Conservation (phyloP, 257 asterid genomes). For the Solanum gandarillasii region DNA sequence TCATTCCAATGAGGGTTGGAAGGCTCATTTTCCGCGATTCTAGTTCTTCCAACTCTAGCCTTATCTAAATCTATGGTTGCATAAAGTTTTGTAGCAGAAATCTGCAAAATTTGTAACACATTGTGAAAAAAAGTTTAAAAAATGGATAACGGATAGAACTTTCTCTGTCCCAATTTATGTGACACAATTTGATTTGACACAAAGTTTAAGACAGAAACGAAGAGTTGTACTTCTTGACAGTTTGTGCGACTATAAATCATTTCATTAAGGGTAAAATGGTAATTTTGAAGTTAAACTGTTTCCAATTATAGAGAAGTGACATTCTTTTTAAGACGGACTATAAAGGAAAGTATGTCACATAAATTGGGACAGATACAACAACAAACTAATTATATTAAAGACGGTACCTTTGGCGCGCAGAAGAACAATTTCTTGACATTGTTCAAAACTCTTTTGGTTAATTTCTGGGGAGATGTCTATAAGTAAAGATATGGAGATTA, state of each 20-base stretch:
- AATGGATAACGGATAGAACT: neutral
- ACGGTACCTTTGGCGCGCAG: neutral
- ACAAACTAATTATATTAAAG: neutral
- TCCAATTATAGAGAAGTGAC: neutral
- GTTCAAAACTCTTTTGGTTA: neutral
- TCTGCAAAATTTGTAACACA: constrained; percentile 13
- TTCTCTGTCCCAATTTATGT: neutral
- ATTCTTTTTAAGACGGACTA: neutral
- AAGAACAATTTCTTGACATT: neutral
- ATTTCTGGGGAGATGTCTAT: neutral
- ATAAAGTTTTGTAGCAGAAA: constrained; percentile 41
- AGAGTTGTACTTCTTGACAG: neutral
- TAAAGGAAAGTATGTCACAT: neutral
- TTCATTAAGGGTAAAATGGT: neutral
- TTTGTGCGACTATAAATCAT: neutral
- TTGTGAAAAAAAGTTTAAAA: neutral
- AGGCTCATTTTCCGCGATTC: constrained; percentile 25
- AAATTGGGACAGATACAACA: neutral
- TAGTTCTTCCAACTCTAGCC: constrained; percentile 67
- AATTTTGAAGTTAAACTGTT: neutral
- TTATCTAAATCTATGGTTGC: constrained; percentile 67
- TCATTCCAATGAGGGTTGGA: constrained; percentile 72
- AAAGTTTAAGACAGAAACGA: neutral
- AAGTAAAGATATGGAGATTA: neutral
- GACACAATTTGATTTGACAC: neutral